These are phyloP conservation scores for Eucalyptus cladocalyx DNA, from an alignment of 345 rosid genomes.

Conservation along the genomic window DNA sequence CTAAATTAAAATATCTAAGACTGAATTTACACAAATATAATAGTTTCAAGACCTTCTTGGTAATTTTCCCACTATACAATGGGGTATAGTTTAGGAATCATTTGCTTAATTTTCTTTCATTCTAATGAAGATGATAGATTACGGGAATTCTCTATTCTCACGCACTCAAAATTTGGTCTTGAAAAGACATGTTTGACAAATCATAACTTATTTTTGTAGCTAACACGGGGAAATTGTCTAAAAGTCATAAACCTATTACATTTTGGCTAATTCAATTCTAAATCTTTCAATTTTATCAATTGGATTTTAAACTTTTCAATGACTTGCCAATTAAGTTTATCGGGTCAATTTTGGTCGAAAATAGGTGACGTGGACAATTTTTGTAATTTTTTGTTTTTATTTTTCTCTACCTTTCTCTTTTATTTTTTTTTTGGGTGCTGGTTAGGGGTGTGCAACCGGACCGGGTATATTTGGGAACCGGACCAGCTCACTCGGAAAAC, in stretches of 20 bases:
- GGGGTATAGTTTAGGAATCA: background rate
- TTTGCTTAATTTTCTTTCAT: background rate
- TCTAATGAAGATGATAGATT: background rate
- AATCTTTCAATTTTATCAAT: too few species aligned
- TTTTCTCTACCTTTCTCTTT: background rate
- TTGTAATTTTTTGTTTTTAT: too few species aligned
- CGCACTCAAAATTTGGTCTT: background rate
- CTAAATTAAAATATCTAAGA: too few species aligned
- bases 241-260: background rate
- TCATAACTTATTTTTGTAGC: background rate
- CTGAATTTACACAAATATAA: too few species aligned
- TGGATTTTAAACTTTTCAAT: background rate
- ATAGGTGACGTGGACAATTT: background rate
- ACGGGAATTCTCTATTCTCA: background rate
- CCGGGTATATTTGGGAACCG: fast-evolving
- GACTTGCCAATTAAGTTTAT: background rate
- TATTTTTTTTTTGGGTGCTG: fast-evolving
- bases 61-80: too few species aligned
- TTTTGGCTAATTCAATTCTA: too few species aligned
- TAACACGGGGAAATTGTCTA: background rate
- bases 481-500: fast-evolving
- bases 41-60: background rate
- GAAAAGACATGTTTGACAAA: too few species aligned
- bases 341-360: fast-evolving
- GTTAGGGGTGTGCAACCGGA: too few species aligned